phyloP scores from a whole-genome alignment of 176 grass and related monocot genomes.

The Otatea glauca region DNA sequence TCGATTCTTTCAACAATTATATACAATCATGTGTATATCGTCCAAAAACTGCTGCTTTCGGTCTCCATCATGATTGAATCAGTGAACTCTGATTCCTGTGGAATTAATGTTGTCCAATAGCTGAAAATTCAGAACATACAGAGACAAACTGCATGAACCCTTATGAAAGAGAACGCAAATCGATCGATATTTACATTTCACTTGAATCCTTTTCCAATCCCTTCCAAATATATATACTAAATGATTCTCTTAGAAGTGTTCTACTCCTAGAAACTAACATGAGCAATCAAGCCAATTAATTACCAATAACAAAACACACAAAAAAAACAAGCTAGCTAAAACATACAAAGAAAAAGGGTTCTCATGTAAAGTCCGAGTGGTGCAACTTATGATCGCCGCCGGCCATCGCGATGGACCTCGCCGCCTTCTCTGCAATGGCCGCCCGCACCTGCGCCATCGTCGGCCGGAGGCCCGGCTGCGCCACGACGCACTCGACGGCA shows the following conservation, averaged over 20 bases:
- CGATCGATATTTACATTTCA: conserved; percentile 28
- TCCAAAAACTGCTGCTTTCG: background rate
- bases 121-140: background rate
- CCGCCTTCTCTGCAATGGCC: conserved; percentile 53
- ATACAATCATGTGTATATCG: conserved; percentile 1
- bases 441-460: conserved; percentile 60
- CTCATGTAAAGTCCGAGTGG: background rate
- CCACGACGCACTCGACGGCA: conserved; percentile 51
- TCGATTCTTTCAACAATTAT: background rate
- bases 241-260: background rate
- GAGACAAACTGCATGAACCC: background rate
- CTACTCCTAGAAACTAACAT: background rate
- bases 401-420: conserved; percentile 29
- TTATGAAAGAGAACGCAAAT: background rate
- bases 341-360: background rate
- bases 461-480: conserved; percentile 70
- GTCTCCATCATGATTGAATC: conserved; percentile 23
- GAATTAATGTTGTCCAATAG: background rate
- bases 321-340: background rate
- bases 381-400: background rate
- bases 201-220: background rate
- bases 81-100: background rate
- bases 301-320: background rate
- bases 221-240: background rate
- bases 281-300: background rate